These are phyloP conservation scores for Mycena pura DNA, from an alignment of 768 basidiomycete genomes.

Conservation along the genomic window DNA sequence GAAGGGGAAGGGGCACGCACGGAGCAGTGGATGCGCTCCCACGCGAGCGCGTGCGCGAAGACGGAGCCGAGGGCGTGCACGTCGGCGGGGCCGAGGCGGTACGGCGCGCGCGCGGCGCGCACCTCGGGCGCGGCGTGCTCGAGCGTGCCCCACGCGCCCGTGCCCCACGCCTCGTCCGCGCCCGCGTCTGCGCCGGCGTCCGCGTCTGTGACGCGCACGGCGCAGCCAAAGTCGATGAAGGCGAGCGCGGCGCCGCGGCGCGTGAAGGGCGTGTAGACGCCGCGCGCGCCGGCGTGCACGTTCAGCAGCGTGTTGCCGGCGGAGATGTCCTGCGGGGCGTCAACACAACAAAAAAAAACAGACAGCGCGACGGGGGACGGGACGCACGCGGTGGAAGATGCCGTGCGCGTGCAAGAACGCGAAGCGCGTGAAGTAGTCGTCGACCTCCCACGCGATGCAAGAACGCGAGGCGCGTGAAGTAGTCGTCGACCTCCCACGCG, in stretches of 20 bases:
- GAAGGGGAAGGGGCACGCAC: too few species aligned
- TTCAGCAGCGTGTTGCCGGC: constrained; percentile 23
- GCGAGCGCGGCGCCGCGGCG: constrained; percentile 15
- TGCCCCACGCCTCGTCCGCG: constrained; percentile 10
- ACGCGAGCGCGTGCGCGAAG: constrained; percentile 17
- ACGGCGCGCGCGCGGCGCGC: constrained; percentile 17
- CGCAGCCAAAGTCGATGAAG: constrained; percentile 24
- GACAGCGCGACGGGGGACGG: neutral
- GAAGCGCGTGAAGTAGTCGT: constrained; percentile 14
- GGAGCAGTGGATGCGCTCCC: constrained; percentile 25
- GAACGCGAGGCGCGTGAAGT: constrained; percentile 17
- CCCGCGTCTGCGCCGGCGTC: too few species aligned
- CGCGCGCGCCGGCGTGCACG: constrained; percentile 16
- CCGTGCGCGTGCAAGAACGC: constrained; percentile 26
- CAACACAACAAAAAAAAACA: neutral
- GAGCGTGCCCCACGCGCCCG: constrained; percentile 21
- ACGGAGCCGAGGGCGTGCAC: constrained; percentile 26
- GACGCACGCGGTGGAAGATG: constrained; percentile 22
- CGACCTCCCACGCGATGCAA: neutral
- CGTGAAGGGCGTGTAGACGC: constrained; percentile 20
- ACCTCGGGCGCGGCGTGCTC: constrained; percentile 25
- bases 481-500: constrained; percentile 27
- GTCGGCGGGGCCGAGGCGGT: constrained; percentile 21
- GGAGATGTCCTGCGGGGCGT: constrained; percentile 20
- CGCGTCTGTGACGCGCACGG: constrained; percentile 17